phyloP scores from a whole-genome alignment of 306 rosid species.

The Hippophae rhamnoides region DNA sequence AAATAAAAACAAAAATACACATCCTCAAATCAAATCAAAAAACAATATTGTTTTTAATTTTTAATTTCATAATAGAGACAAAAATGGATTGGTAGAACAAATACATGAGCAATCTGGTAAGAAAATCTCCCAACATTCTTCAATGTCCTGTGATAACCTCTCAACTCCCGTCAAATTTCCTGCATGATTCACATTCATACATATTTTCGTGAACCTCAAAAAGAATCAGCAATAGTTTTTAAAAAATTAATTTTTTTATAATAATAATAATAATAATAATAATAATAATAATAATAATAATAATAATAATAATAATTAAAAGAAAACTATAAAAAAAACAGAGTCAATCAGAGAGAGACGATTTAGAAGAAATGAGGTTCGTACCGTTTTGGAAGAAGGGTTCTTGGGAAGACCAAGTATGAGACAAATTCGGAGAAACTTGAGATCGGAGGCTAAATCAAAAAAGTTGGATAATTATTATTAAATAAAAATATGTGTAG shows the following conservation, averaged over 20 bases:
- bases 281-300: no score
- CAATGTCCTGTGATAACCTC: neutral
- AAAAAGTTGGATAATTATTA: slow-evolving; percentile 11
- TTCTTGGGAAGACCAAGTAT: slow-evolving; percentile 11
- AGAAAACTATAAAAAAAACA: no score
- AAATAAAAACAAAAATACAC: neutral
- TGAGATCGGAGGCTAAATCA: slow-evolving; percentile 26
- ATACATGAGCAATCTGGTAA: slow-evolving; percentile 68
- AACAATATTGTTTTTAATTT: no score
- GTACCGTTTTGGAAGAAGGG: slow-evolving; percentile 21
- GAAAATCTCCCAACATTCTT: slow-evolving; percentile 74
- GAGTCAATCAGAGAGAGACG: no score
- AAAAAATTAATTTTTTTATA: no score
- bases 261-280: no score
- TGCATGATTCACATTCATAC: slow-evolving; percentile 9
- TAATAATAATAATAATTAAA: no score
- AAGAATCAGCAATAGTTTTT: no score
- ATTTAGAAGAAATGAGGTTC: slow-evolving; percentile 17
- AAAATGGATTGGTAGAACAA: neutral
- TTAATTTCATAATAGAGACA: no score
- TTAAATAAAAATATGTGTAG: no score
- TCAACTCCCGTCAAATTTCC: slow-evolving; percentile 18
- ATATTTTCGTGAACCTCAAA: no score
- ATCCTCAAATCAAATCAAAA: neutral
- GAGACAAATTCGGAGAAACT: slow-evolving; percentile 31